A percentile compares a stretch with the other conserved stretches of the same genome.
Evolutionary conservation across 1,139 yeast species (phyloP).

Genomic region (Yamadazyma conglobata): DNA sequence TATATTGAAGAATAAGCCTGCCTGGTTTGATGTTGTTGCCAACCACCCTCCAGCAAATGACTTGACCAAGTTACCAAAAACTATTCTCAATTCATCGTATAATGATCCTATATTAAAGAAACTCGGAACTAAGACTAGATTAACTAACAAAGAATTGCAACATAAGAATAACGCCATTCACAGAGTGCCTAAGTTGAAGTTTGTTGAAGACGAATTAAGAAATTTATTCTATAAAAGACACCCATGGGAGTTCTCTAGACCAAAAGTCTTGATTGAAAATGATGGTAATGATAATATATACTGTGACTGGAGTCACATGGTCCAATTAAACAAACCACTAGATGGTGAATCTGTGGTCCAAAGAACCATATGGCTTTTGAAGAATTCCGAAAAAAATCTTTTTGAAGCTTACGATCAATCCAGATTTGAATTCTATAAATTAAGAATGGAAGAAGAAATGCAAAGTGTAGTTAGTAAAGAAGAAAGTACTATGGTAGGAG

Average conservation of each 20-base stretch:
- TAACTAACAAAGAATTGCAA: conserved; percentile 20
- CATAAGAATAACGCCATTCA: conserved; percentile 35
- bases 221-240: conserved; percentile 83
- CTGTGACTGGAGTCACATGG: conserved; percentile 75
- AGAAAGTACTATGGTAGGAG: conserved; percentile 84
- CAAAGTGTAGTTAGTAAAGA: conserved; percentile 73
- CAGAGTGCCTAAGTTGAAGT: conserved; percentile 60
- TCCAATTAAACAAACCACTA: conserved; percentile 67
- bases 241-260: conserved; percentile 97
- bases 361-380: conserved; percentile 71
- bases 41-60: conserved; percentile 73
- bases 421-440: conserved; percentile 79
- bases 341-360: conserved; percentile 96
- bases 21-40: conserved; percentile 84
- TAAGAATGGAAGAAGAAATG: conserved; percentile 82
- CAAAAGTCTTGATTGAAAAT: conserved; percentile 81
- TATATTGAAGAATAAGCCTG: conserved; percentile 64
- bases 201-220: conserved; percentile 81
- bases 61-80: conserved; percentile 48
- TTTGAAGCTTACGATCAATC: conserved; percentile 80
- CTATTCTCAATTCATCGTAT: conserved; percentile 18
- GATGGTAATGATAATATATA: conserved; percentile 50
- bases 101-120: conserved; percentile 19
- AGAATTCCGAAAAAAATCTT: conserved; percentile 26
- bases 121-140: conserved; percentile 38